Percentiles rank a stretch among this genome's conserved stretches.
Evolutionary conservation across 1,139 yeast species (phyloP).

Genomic region (Pichia norvegensis): DNA sequence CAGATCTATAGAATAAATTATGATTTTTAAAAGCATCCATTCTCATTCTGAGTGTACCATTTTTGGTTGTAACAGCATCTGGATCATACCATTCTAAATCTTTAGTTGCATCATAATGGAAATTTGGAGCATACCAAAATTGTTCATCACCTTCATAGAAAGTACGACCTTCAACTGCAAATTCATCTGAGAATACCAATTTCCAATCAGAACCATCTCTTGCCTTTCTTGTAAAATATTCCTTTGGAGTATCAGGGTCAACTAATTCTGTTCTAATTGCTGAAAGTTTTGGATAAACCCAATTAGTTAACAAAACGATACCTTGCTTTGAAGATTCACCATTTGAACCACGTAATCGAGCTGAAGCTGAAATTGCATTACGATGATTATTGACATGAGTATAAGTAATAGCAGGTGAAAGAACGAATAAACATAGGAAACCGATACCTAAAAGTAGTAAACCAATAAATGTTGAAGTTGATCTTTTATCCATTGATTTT

Average conservation of each 20-base stretch:
- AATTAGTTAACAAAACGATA: slow-evolving; percentile 36
- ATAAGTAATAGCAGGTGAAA: slow-evolving; percentile 68
- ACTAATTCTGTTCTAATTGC: slow-evolving; percentile 44
- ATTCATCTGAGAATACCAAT: slow-evolving; percentile 53
- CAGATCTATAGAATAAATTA: slow-evolving; percentile 49
- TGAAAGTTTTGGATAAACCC: slow-evolving; percentile 42
- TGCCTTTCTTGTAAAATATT: slow-evolving; percentile 33
- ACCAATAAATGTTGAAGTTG: slow-evolving; percentile 54
- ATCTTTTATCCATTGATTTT: slow-evolving; percentile 50
- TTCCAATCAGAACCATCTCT: slow-evolving; percentile 43
- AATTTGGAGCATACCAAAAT: slow-evolving; percentile 50
- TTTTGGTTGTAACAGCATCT: slow-evolving; percentile 47
- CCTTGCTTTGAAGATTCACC: slow-evolving; percentile 1
- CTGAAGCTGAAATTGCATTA: not conserved
- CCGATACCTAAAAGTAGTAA: slow-evolving; percentile 49
- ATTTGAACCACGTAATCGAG: slow-evolving; percentile 1
- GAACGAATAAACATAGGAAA: slow-evolving; percentile 55
- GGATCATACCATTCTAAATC: slow-evolving; percentile 66
- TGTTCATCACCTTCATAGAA: slow-evolving; percentile 59
- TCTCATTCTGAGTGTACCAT: slow-evolving; percentile 42
- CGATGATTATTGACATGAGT: slow-evolving; percentile 45
- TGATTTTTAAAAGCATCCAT: slow-evolving; percentile 55
- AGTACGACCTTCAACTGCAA: slow-evolving; percentile 53
- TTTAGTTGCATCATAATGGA: slow-evolving; percentile 51
- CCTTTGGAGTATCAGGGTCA: slow-evolving; percentile 51